A percentile compares a stretch with the other conserved stretches of the same genome.
phyloP scores from a whole-genome alignment of 2,329 filamentous ascomycete species.

The Fusarium devonianum region DNA sequence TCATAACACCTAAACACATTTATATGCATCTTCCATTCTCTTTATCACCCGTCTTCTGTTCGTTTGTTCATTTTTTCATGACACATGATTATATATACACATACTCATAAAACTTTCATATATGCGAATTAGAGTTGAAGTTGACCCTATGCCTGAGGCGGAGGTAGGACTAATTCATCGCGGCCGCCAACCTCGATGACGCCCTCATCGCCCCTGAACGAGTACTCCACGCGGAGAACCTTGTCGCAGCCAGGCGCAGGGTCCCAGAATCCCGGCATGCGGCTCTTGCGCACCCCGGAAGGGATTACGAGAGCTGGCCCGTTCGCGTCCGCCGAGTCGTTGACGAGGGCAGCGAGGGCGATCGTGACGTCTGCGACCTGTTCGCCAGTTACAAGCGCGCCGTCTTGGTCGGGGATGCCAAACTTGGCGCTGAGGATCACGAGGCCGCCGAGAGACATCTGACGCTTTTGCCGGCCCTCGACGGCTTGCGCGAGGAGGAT shows the following conservation, averaged over 20 bases:
- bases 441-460: conserved; percentile 49
- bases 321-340: conserved; percentile 34
- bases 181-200: conserved; percentile 32
- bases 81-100: conserved; percentile 9
- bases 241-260: conserved; percentile 54
- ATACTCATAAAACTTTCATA: not conserved
- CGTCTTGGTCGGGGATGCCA: conserved; percentile 47
- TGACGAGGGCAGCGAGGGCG: conserved; percentile 55
- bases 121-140: not conserved
- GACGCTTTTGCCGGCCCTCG: conserved; percentile 48
- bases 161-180: conserved; percentile 39
- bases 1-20: no score
- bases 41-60: not conserved
- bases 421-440: conserved; percentile 59
- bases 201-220: conserved; percentile 47
- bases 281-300: conserved; percentile 51
- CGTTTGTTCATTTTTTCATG: conserved; percentile 10
- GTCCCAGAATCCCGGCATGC: conserved; percentile 60
- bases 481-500: conserved; percentile 52
- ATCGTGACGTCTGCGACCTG: conserved; percentile 60
- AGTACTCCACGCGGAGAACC: conserved; percentile 55
- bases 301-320: conserved; percentile 50
- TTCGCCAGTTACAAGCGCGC: conserved; percentile 45
- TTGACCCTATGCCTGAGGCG: conserved; percentile 14
- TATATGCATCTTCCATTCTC: not conserved